Evolutionary conservation across 2,329 filamentous ascomycete species (phyloP), one percentile per base, ranked within the genome.

Genomic region (Sphaerulina musiva): DNA sequence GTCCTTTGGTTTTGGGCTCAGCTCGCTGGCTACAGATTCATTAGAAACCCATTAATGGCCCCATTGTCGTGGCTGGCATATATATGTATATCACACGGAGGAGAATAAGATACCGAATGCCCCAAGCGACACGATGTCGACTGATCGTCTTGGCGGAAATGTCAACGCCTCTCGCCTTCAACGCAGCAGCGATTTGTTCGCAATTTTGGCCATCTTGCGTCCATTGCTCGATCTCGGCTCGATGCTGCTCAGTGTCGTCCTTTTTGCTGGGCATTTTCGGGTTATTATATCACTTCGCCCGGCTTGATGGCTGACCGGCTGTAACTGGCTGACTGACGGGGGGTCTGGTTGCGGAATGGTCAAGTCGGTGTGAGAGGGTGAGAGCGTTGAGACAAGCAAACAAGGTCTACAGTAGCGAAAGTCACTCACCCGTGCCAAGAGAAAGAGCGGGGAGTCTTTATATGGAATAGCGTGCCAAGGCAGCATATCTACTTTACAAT

Each of bases 71-170:
- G 26, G 3, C 26, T 29, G 5, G 14, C 14, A 29, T 6, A 29
- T 29, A 29, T 20, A 20, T 20, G 20, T 20, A 20, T 20, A 20
- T 20, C 20, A 20, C 20, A 20, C 20, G 3, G 20, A 20, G 20
- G 20, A 20, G 20, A 20, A 20, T 20, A 4, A 20, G 26, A 7
- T 29, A 29, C 26, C 62, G 58, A 6, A 64, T 52, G 32, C 63
- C 63, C 62, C 61, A 65, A 38, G 56, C 47, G 12, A 65, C 53
- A 31, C 63, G 56, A 47, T 59, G 58, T 6, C 60, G 53, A 43
- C 56, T 59, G 52, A 65, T 55, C 9, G 61, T 63, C 47, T 64
- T 64, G 12, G 56, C 54, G 34, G 51, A 56, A 40, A 60, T 53
- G 14, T 61, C 46, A 20, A 61, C 46, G 39, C 63, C 63, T 44